A percentile compares a stretch with the other conserved stretches of the same genome.
Conservation (phyloP, 2,329 filamentous ascomycete genomes). For the Leptographium radiaticola region DNA sequence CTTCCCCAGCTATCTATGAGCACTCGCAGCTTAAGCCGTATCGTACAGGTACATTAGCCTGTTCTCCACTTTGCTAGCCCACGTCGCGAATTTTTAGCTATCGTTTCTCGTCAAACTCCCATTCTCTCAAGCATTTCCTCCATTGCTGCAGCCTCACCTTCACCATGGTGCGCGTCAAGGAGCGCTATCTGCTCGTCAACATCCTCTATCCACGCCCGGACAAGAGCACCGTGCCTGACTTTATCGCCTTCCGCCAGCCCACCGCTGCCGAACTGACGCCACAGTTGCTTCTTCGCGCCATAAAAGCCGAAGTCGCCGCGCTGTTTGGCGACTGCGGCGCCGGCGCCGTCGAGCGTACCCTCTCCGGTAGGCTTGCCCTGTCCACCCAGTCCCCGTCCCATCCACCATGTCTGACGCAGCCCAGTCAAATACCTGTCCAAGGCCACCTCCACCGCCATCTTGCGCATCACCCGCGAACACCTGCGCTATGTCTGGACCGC, state of each 20-base stretch:
- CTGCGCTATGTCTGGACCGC: slow-evolving; percentile 86
- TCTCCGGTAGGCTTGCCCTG: slow-evolving; percentile 42
- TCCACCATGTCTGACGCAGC: not conserved
- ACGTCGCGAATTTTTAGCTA: too few relatives aligned
- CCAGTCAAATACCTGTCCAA: slow-evolving; percentile 84
- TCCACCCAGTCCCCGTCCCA: not conserved
- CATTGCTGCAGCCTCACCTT: slow-evolving; percentile 30
- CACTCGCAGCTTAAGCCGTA: too few relatives aligned
- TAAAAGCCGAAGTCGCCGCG: slow-evolving; percentile 56
- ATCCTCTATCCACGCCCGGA: slow-evolving; percentile 63
- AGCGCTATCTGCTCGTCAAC: slow-evolving; percentile 89
- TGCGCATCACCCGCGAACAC: slow-evolving; percentile 69
- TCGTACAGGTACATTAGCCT: too few relatives aligned
- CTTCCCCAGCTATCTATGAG: not conserved
- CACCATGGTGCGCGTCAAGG: slow-evolving; percentile 86
- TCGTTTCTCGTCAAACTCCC: too few relatives aligned
- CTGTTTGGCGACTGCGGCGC: slow-evolving; percentile 85
- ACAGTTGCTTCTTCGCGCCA: slow-evolving; percentile 50
- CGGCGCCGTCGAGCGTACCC: slow-evolving; percentile 55
- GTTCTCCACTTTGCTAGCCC: too few relatives aligned
- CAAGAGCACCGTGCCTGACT: slow-evolving; percentile 31
- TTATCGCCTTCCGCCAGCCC: slow-evolving; percentile 66
- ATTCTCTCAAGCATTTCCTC: too few relatives aligned
- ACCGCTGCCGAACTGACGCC: slow-evolving; percentile 59
- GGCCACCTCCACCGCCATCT: slow-evolving; percentile 88